phyloP scores from a whole-genome alignment of 2,329 filamentous ascomycete genomes.

The Thermoascus crustaceus region DNA sequence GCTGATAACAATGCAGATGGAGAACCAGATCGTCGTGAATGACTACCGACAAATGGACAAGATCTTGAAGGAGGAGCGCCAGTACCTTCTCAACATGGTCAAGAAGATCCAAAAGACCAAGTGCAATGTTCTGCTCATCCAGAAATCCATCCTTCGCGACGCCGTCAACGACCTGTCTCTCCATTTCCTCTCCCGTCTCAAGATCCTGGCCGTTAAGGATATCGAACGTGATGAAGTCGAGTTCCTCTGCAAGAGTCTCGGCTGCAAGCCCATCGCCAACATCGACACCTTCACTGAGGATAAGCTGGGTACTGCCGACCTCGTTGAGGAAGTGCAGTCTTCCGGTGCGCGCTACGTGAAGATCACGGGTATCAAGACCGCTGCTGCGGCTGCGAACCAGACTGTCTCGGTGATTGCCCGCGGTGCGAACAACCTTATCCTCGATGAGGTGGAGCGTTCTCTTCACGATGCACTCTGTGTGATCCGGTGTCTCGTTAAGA shows the following conservation, averaged over 20 bases:
- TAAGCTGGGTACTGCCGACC: slow-evolving; percentile 87
- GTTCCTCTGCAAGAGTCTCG: slow-evolving; percentile 98
- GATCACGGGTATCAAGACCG: slow-evolving; percentile 79
- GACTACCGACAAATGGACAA: slow-evolving; percentile 99
- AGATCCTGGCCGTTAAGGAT: slow-evolving; percentile 92
- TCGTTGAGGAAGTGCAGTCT: slow-evolving; percentile 84
- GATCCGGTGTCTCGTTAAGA: slow-evolving; percentile 95
- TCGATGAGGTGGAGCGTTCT: slow-evolving; percentile 94
- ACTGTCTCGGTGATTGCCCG: slow-evolving; percentile 92
- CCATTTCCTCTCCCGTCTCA: slow-evolving; percentile 94
- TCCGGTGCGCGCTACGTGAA: slow-evolving; percentile 89
- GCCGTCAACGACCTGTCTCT: slow-evolving; percentile 96
- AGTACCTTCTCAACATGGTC: slow-evolving; percentile 95
- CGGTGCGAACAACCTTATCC: slow-evolving; percentile 85
- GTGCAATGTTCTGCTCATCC: slow-evolving; percentile 96
- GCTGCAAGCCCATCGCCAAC: slow-evolving; percentile 97
- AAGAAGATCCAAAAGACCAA: slow-evolving; percentile 99
- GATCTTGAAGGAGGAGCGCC: slow-evolving; percentile 97
- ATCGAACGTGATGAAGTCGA: slow-evolving; percentile 98
- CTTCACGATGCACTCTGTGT: slow-evolving; percentile 97
- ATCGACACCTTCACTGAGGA: slow-evolving; percentile 98
- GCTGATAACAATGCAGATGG: slow-evolving; percentile 58
- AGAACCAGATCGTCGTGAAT: slow-evolving; percentile 98
- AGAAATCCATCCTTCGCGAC: slow-evolving; percentile 96
- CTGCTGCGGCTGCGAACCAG: slow-evolving; percentile 51